A percentile compares a stretch with the other conserved stretches of the same genome.
Evolutionary conservation across 1,284 basidiomycete genomes (phyloP).

Genomic region (Apiotrichum sp.): DNA sequence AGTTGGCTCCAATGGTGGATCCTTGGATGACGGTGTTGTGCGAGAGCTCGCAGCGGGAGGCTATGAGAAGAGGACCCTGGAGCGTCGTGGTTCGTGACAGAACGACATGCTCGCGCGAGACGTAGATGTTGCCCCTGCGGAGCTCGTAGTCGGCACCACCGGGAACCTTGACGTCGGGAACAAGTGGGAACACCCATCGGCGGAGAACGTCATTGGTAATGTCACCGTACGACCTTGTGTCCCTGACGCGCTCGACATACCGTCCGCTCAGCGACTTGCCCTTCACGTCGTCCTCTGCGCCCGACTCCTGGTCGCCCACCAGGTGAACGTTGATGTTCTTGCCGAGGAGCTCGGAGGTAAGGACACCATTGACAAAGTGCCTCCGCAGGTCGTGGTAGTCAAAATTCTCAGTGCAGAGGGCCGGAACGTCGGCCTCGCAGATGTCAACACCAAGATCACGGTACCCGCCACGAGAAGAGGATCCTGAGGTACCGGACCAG

Average conservation of each 20-base stretch:
- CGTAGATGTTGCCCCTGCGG: constrained; percentile 75
- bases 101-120: constrained; percentile 66
- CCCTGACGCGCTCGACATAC: constrained; percentile 81
- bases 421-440: constrained; percentile 61
- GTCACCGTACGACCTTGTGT: constrained; percentile 82
- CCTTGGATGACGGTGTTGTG: constrained; percentile 37
- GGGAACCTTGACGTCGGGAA: constrained; percentile 87
- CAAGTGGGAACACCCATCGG: constrained; percentile 89
- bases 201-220: constrained; percentile 87
- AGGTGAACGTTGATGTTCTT: constrained; percentile 90
- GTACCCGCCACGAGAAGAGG: constrained; percentile 32
- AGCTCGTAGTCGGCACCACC: constrained; percentile 74
- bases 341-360: constrained; percentile 91
- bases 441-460: constrained; percentile 50
- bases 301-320: constrained; percentile 50
- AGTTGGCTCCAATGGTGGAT: constrained; percentile 74
- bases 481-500: constrained; percentile 58
- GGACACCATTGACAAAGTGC: constrained; percentile 93
- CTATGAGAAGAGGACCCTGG: constrained; percentile 36
- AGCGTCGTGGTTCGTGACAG: constrained; percentile 61
- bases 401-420: constrained; percentile 97
- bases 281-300: constrained; percentile 8
- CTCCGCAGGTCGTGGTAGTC: constrained; percentile 87
- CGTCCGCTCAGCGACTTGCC: constrained; percentile 51
- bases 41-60: constrained; percentile 30